phyloP scores from a whole-genome alignment of 2,329 filamentous ascomycete species.

The Fusarium protoensiforme region DNA sequence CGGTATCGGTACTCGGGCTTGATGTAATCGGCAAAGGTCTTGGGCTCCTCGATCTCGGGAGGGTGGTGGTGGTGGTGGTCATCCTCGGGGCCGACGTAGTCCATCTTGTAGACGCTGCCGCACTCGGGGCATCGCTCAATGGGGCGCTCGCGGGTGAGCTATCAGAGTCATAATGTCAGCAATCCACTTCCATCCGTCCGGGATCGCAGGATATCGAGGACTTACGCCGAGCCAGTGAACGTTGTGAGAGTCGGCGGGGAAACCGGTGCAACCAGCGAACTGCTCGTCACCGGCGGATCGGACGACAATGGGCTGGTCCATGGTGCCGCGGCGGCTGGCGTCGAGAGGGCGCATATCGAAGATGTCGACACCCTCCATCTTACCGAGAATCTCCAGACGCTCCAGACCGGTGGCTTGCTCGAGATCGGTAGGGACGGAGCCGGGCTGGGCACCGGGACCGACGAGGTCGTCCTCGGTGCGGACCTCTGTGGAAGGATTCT shows the following conservation, averaged over 20 bases:
- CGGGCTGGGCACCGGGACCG: conserved; percentile 81
- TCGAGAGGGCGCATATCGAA: conserved; percentile 99
- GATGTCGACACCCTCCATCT: conserved; percentile 98
- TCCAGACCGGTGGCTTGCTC: conserved; percentile 98
- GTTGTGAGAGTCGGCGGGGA: conserved; percentile 89
- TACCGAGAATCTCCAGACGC: conserved; percentile 97
- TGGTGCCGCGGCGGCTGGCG: conserved; percentile 88
- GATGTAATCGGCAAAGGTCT: conserved; percentile 97
- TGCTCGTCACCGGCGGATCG: conserved; percentile 95
- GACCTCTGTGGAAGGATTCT: conserved; percentile 72
- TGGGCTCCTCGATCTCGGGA: conserved; percentile 82
- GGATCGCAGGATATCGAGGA: conserved; percentile 34
- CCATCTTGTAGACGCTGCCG: conserved; percentile 97
- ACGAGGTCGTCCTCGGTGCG: conserved; percentile 84
- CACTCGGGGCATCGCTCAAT: conserved; percentile 97
- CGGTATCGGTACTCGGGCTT: conserved; percentile 92
- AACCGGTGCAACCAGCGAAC: conserved; percentile 95
- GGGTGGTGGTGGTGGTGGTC: conserved; percentile 72
- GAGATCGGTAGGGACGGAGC: conserved; percentile 91
- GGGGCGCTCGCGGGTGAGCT: conserved; percentile 90
- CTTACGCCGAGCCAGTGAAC: conserved; percentile 91
- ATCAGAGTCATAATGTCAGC: conserved; percentile 17
- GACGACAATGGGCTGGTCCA: conserved; percentile 90
- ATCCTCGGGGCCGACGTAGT: conserved; percentile 88
- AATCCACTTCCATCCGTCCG: conserved; percentile 27